Evolutionary conservation across 148 eudicot species (phyloP), one percentile per base, ranked within the genome.

Genomic region (Vaccinium macrocarpon): DNA sequence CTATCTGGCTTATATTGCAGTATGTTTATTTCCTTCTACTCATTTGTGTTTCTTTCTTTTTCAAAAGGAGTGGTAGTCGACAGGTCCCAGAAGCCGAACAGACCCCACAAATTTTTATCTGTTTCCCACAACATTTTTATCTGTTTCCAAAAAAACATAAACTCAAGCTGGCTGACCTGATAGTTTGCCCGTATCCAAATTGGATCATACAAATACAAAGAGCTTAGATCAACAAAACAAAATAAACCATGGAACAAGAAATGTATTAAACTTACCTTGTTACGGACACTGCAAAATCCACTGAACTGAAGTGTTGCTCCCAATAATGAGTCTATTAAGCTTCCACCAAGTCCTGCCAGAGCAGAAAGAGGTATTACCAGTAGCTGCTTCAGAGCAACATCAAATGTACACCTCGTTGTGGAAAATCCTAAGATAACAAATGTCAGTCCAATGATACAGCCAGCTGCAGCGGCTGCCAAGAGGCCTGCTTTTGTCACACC

Each of bases 281-380:
- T 93, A 78, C 98, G 94, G 53, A 96, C 92, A 66, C 82, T 79
- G 84, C 99, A 96, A 84, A 87, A 91, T 75, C 99, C 99, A 68
- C 93, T 92, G 87, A 84, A 96, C 77, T 96, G 99, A 82, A 96
- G 79, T 10, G 99, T 96, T 66, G 99, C 99, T 62, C 99, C 99
- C 88, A 96, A 84, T 5, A 96, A 76, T 64, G 98, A 96, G 88
- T 96, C 99, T 46, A 96, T 91, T 83, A 93, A 59, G 83, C 99
- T 96, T 82, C 99, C 99, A 84, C 88, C 84, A 14, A 96, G 87
- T 84, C 99, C 99, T 5, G 97, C 93, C 78, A 93, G 7, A 14
- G 93, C 89, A 87, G 98, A 90, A 53, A 96, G 86, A 72, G 99
- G 99, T 87, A 96, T 89, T 18, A 96, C 91, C 66, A 93, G 77